These are phyloP conservation scores for Sorghum bicolor DNA, from an alignment of 176 grass and related monocot genomes.

Conservation along the genomic window DNA sequence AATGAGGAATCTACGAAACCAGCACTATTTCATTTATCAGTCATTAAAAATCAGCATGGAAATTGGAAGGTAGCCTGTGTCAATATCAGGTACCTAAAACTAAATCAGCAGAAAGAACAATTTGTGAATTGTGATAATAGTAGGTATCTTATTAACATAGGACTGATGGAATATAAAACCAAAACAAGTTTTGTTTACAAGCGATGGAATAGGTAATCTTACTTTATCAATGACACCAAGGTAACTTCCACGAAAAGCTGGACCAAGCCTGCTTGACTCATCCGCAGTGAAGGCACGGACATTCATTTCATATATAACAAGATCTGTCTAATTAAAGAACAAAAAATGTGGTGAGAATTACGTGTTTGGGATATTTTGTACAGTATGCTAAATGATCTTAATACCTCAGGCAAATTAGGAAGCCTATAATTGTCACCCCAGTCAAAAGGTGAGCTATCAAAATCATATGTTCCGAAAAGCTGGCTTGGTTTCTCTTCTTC, in stretches of 20 bases:
- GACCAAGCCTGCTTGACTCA: slow-evolving; percentile 61
- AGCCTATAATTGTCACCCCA: slow-evolving; percentile 80
- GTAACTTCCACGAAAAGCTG: slow-evolving; percentile 73
- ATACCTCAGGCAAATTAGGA: slow-evolving; percentile 94
- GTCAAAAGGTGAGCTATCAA: slow-evolving; percentile 72
- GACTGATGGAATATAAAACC: neutral
- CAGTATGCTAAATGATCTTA: slow-evolving; percentile 19
- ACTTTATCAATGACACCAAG: slow-evolving; percentile 96
- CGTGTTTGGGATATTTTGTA: slow-evolving; percentile 18
- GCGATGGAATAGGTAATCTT: slow-evolving; percentile 11
- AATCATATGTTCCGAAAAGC: slow-evolving; percentile 80
- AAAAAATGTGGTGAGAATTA: slow-evolving; percentile 32
- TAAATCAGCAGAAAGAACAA: neutral
- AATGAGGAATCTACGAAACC: slow-evolving; percentile 86
- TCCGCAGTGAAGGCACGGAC: slow-evolving; percentile 86
- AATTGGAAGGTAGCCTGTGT: slow-evolving; percentile 6
- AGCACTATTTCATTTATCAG: slow-evolving; percentile 35
- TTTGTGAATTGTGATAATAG: neutral
- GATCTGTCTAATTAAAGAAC: slow-evolving; percentile 78
- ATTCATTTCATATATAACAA: slow-evolving; percentile 99
- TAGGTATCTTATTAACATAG: neutral
- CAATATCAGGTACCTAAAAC: slow-evolving; percentile 15
- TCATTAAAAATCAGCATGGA: slow-evolving; percentile 14
- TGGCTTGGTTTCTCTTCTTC: slow-evolving; percentile 46
- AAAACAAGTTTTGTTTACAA: neutral